These are phyloP conservation scores for Neofusicoccum kwambonambiense DNA, from an alignment of 2,329 filamentous ascomycete genomes.

Conservation along the genomic window DNA sequence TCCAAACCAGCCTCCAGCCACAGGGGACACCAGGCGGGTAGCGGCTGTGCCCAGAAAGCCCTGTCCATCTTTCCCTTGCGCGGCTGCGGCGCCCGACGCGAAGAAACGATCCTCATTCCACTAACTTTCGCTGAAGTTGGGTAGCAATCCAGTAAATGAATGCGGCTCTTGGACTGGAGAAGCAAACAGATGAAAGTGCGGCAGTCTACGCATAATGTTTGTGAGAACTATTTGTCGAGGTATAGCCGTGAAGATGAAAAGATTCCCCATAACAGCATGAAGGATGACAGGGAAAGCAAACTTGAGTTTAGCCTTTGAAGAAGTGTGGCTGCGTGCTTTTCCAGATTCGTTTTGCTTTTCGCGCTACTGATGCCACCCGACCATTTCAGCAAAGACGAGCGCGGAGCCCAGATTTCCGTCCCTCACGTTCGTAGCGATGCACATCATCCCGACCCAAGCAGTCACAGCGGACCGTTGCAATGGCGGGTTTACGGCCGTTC, in stretches of 20 bases:
- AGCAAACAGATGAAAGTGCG: no score
- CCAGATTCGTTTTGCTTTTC: background rate
- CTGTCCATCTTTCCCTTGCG: background rate
- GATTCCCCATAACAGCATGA: no score
- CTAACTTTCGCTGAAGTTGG: no score
- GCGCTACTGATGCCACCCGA: background rate
- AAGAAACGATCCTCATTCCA: background rate
- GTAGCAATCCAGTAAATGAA: no score
- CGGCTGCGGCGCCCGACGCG: background rate
- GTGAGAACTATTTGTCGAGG: background rate
- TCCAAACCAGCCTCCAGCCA: background rate
- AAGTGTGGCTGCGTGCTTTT: background rate
- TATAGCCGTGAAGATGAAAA: background rate
- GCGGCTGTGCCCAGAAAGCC: background rate
- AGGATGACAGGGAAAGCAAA: background rate
- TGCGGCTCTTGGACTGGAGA: no score
- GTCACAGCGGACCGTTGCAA: background rate
- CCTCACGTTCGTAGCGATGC: background rate
- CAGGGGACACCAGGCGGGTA: background rate
- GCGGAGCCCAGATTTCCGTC: background rate
- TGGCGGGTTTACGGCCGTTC: constrained; percentile 12
- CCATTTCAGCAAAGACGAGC: background rate
- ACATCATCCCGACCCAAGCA: background rate
- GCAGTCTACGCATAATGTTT: no score
- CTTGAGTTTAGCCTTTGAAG: background rate